Evolutionary conservation across 768 basidiomycete species (phyloP).

Genomic region (Kondoa subrosea): DNA sequence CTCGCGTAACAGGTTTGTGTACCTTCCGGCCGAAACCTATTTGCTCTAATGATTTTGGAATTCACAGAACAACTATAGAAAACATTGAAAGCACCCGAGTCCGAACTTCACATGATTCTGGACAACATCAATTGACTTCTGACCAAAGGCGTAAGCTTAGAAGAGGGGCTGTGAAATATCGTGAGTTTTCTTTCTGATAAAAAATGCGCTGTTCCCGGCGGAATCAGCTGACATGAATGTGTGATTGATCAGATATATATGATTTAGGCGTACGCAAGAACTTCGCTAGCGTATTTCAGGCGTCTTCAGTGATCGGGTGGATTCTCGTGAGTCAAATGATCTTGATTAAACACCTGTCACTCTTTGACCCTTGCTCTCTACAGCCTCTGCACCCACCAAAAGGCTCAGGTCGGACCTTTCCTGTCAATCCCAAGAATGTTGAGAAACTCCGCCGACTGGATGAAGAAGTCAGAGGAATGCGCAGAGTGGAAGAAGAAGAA

Average conservation of each 20-base stretch:
- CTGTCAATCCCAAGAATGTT: background rate
- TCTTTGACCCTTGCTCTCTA: too few species aligned
- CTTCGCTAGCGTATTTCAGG: background rate
- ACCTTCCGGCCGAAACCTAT: background rate
- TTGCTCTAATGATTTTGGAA: background rate
- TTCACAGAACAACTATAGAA: conserved; percentile 8
- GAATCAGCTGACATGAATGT: background rate
- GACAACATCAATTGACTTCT: background rate
- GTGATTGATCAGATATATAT: background rate
- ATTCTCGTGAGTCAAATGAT: too few species aligned
- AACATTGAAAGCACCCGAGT: conserved; percentile 2
- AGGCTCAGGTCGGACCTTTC: background rate
- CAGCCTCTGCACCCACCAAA: background rate
- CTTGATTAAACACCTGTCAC: too few species aligned
- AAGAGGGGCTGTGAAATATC: background rate
- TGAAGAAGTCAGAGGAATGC: too few species aligned
- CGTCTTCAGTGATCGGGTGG: background rate
- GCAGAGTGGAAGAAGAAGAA: too few species aligned
- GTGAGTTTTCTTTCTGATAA: background rate
- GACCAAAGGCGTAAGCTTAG: background rate
- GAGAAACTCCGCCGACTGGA: conserved; percentile 1
- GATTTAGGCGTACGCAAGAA: background rate
- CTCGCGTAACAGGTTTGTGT: background rate
- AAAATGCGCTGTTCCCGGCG: background rate
- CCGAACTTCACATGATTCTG: background rate